phyloP scores from a whole-genome alignment of 495 filamentous ascomycete species.

The Cenococcum geophilum region DNA sequence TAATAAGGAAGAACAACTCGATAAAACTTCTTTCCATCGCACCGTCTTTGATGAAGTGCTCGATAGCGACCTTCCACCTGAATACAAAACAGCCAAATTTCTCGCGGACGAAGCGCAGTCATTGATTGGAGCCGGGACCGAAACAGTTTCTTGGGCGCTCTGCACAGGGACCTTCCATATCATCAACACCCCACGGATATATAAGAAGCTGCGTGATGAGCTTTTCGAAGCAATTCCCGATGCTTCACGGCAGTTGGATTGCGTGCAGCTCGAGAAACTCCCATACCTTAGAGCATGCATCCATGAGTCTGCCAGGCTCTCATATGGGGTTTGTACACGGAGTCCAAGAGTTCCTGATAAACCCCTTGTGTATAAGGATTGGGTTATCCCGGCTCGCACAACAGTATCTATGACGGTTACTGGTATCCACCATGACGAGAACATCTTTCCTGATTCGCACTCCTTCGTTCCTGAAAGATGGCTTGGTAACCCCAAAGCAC shows the following conservation, averaged over 20 bases:
- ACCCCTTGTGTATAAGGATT: conserved; percentile 10
- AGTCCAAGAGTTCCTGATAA: conserved; percentile 15
- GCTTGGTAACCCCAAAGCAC: conserved; percentile 21
- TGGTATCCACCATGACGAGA: conserved; percentile 20
- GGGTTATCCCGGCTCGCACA: conserved; percentile 19
- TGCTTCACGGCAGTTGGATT: conserved; percentile 22
- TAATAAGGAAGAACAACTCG: neutral
- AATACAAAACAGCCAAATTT: conserved; percentile 28
- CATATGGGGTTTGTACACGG: conserved; percentile 14
- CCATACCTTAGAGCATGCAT: conserved; percentile 35
- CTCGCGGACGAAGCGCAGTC: conserved; percentile 35
- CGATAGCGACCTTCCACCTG: conserved; percentile 5
- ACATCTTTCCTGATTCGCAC: conserved; percentile 15
- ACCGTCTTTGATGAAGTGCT: conserved; percentile 15
- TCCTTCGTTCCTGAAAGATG: conserved; percentile 27
- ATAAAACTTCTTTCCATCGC: neutral
- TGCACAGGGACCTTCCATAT: conserved; percentile 36
- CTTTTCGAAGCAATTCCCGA: conserved; percentile 22
- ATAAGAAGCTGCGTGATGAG: conserved; percentile 14
- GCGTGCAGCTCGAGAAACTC: conserved; percentile 34
- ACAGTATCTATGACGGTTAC: conserved; percentile 19
- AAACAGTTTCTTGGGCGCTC: conserved; percentile 36
- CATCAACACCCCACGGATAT: conserved; percentile 24
- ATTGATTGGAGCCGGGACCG: conserved; percentile 37
- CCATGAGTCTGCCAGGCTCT: conserved; percentile 11